Evolutionary conservation across 768 basidiomycete species (phyloP).

Genomic region (Tylopilus cervinicoccineus): DNA sequence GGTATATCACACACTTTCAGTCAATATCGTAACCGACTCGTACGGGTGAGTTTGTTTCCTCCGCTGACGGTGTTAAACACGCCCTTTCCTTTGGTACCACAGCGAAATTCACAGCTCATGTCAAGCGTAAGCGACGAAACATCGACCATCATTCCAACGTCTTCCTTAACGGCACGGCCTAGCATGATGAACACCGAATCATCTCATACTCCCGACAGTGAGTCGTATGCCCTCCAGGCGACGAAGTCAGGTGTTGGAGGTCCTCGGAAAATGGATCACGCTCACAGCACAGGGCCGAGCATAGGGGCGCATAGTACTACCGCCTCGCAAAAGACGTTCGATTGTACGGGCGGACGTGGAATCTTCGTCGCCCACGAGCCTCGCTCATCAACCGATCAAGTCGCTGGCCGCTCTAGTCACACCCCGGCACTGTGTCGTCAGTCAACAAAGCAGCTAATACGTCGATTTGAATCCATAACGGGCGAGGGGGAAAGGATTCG

Average conservation of each 20-base stretch:
- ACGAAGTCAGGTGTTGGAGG: slow-evolving; percentile 15
- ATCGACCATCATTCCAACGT: slow-evolving; percentile 13
- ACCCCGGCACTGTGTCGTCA: slow-evolving; percentile 23
- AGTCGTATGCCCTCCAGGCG: neutral
- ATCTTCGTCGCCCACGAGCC: neutral
- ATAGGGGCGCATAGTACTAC: neutral
- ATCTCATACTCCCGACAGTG: neutral
- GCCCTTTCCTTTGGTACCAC: neutral
- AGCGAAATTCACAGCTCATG: slow-evolving; percentile 9
- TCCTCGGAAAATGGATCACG: slow-evolving; percentile 16
- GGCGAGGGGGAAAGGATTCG: slow-evolving; percentile 7
- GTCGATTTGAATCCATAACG: slow-evolving; percentile 47
- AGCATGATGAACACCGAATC: slow-evolving; percentile 5
- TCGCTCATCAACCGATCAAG: slow-evolving; percentile 3
- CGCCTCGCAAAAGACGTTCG: neutral
- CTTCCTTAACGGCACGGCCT: slow-evolving; percentile 11
- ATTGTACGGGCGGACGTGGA: neutral
- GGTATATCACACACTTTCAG: neutral
- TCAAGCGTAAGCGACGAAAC: slow-evolving; percentile 13
- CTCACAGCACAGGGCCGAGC: neutral
- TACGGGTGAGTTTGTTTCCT: slow-evolving; percentile 1
- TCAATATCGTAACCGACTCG: slow-evolving; percentile 7
- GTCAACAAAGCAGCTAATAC: slow-evolving; percentile 52
- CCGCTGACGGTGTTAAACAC: neutral
- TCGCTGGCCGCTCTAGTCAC: neutral